Base-by-base conservation (phyloP, 2,329 filamentous ascomycete species). In the Neospermospora avenae region DNA sequence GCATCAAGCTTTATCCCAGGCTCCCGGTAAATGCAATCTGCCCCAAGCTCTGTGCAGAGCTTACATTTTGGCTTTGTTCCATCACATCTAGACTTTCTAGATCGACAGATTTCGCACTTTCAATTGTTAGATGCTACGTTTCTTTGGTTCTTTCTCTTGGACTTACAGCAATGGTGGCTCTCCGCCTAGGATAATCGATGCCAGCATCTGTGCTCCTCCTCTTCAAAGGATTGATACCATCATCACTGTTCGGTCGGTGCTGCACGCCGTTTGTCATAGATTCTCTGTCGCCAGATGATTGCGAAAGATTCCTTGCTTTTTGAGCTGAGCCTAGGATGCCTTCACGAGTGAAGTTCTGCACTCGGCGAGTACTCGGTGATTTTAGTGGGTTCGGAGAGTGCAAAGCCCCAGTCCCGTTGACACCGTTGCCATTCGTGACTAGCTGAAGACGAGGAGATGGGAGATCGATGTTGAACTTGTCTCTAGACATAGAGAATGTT, bases 1-100 rank as follows among this genome's bases (percentile, higher is more conserved):
- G 90, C 89, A 72, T 95, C 90, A 10, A 95, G 83, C 76, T 95
- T 95, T 78, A 93, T 90, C 2, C 90, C 90, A 6, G 90, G 90
- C 72, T 95, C 90, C 64, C 90, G 84, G 74, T 95, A 95, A 65
- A 93, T 82, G 74, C 90, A 95, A 64, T 93, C 89, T 46, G 89
- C 90, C 57, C 90, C 89, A 42, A 93, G 79, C 72, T 93, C 90
- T 10, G 87, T 86, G 75, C 90, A 95, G 37, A 95, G 84, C 74
- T 91, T 89, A 77, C 90, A 95, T 74, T 92, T 93, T 46, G 90
- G 90, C 67, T 90, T 86, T 10, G 83, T 88, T 57, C 89, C 89
- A 72, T 92, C 89, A 73, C 89, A 92, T 63, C 89, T 83, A 61
- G 88, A 91, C 72, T 93, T 93, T 67, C 89, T 82, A 37, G 89